Percentiles rank a stretch among this genome's conserved stretches.
phyloP scores from a whole-genome alignment of 1,139 yeast genomes.

The Saccharomyces hybrid region DNA sequence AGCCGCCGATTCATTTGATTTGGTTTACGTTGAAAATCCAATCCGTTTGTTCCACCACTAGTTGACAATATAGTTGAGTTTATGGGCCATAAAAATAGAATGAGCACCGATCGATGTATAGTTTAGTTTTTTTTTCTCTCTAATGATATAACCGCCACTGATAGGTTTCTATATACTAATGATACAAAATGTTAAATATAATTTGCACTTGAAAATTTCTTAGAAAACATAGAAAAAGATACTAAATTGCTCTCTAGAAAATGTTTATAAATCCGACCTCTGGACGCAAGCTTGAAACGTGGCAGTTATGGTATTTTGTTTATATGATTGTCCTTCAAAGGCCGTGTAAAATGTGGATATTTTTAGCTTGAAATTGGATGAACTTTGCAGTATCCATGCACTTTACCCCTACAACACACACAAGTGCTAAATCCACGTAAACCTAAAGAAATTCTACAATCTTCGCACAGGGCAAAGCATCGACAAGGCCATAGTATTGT shows the following conservation, averaged over 20 bases:
- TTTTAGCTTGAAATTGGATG: slow-evolving; percentile 7
- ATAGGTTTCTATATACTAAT: background rate
- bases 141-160: background rate
- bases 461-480: slow-evolving; percentile 81
- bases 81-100: background rate
- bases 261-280: background rate
- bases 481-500: slow-evolving; percentile 89
- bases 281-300: background rate
- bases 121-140: background rate
- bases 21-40: slow-evolving; percentile 91
- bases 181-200: background rate
- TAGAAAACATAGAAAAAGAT: background rate
- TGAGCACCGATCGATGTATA: background rate
- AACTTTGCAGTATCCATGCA: slow-evolving; percentile 49
- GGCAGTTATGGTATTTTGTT: background rate
- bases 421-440: slow-evolving; percentile 70
- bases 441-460: slow-evolving; percentile 71
- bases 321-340: background rate
- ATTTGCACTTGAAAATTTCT: background rate
- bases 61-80: slow-evolving; percentile 3
- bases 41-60: slow-evolving; percentile 96
- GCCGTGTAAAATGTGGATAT: background rate
- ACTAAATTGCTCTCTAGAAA: background rate
- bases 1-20: slow-evolving; percentile 84
- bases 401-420: slow-evolving; percentile 75